Conservation (phyloP, 2,329 filamentous ascomycete genomes). For the Alternaria hordeiaustralica region DNA sequence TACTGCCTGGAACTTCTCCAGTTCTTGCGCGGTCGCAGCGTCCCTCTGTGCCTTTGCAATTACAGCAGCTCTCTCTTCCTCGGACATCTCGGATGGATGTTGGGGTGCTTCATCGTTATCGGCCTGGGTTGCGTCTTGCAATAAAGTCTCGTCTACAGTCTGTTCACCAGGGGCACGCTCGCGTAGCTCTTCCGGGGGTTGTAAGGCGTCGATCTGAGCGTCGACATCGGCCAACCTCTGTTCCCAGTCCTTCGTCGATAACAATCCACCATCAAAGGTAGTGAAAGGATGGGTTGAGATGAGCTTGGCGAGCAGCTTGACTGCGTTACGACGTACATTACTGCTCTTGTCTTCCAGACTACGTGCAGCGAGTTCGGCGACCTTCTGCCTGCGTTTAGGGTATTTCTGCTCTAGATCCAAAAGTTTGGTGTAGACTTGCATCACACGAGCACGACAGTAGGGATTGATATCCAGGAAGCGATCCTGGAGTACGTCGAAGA, state of each 20-base stretch:
- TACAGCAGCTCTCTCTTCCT: constrained; percentile 76
- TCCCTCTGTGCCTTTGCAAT: constrained; percentile 84
- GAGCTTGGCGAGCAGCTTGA: constrained; percentile 85
- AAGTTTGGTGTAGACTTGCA: constrained; percentile 91
- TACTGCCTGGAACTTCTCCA: constrained; percentile 86
- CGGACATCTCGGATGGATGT: constrained; percentile 72
- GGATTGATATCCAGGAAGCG: constrained; percentile 96
- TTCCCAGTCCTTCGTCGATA: constrained; percentile 86
- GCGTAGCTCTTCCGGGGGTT: constrained; percentile 78
- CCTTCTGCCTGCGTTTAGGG: constrained; percentile 86
- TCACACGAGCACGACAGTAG: constrained; percentile 88
- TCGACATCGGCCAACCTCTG: constrained; percentile 82
- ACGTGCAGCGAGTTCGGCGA: constrained; percentile 82
- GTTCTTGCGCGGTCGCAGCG: constrained; percentile 84
- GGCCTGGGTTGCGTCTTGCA: constrained; percentile 88
- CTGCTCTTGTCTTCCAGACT: constrained; percentile 98
- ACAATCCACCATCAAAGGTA: constrained; percentile 70
- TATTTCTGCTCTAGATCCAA: constrained; percentile 92
- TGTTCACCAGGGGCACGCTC: constrained; percentile 68
- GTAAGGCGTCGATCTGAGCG: constrained; percentile 77
- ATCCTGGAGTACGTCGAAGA: constrained; percentile 96
- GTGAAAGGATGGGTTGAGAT: constrained; percentile 91
- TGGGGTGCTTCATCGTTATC: constrained; percentile 56
- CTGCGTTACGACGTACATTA: constrained; percentile 92
- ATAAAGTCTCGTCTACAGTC: constrained; percentile 75